These are phyloP conservation scores for Cubamyces sp. DNA, from an alignment of 768 basidiomycete genomes.

Conservation along the genomic window DNA sequence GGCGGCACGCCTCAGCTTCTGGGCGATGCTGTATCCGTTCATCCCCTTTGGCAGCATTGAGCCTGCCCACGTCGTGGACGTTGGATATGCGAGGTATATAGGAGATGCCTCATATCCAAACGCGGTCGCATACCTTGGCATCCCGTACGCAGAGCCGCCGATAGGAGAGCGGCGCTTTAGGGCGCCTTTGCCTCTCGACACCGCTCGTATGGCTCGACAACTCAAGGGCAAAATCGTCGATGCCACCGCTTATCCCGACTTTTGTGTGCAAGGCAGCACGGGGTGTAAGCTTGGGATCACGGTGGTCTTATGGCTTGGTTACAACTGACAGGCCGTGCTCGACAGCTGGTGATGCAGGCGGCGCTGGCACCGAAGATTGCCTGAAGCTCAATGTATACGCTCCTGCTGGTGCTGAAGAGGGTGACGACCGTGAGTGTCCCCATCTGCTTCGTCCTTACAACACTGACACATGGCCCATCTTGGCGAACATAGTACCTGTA, in stretches of 20 bases:
- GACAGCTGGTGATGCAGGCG: conserved; percentile 57
- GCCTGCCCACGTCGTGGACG: conserved; percentile 44
- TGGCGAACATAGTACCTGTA: conserved; percentile 43
- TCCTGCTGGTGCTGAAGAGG: conserved; percentile 49
- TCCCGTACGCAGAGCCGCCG: conserved; percentile 44
- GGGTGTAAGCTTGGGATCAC: conserved; percentile 45
- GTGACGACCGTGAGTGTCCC: conserved; percentile 48
- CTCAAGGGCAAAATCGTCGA: conserved; percentile 48
- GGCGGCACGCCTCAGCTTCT: not conserved
- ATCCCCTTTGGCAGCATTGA: not conserved
- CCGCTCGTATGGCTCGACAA: conserved; percentile 42
- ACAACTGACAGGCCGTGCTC: not conserved
- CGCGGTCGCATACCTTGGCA: conserved; percentile 55
- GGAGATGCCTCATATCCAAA: conserved; percentile 57
- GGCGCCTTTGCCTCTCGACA: conserved; percentile 56
- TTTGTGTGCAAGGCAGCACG: conserved; percentile 62
- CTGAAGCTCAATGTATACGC: conserved; percentile 67
- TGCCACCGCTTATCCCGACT: conserved; percentile 56
- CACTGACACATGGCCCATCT: not conserved
- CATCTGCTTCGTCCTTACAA: not conserved
- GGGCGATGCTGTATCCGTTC: not conserved
- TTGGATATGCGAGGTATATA: conserved; percentile 61
- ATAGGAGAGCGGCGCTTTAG: conserved; percentile 41
- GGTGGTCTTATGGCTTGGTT: not conserved
- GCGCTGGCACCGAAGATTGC: conserved; percentile 69